phyloP scores from a whole-genome alignment of 2,329 filamentous ascomycete genomes.

The Neophaeococcomyces mojaviensis region DNA sequence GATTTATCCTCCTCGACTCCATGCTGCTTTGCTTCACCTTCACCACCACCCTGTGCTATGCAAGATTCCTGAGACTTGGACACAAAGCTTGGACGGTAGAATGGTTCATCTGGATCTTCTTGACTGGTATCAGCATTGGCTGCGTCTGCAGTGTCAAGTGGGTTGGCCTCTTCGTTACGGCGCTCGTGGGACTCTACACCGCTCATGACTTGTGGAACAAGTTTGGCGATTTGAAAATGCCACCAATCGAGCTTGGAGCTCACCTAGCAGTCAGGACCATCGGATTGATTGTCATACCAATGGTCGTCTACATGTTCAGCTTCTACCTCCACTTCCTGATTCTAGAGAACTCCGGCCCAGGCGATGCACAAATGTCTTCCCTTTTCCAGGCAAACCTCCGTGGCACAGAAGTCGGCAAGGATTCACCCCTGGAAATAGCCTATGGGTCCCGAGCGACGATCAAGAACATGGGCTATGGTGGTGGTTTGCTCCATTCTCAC shows the following conservation, averaged over 20 bases:
- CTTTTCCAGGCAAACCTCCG: conserved; percentile 95
- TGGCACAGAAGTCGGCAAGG: conserved; percentile 87
- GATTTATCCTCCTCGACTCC: conserved; percentile 95
- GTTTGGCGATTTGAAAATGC: conserved; percentile 90
- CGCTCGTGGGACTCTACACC: conserved; percentile 90
- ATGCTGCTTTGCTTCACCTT: conserved; percentile 99
- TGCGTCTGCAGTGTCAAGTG: conserved; percentile 99
- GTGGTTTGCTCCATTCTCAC: conserved; percentile 57
- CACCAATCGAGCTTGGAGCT: conserved; percentile 63
- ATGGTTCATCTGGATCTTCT: conserved; percentile 90
- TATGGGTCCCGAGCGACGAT: conserved; percentile 82
- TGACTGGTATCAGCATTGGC: conserved; percentile 91
- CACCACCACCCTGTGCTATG: conserved; percentile 92
- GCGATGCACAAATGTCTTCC: conserved; percentile 99
- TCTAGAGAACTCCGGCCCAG: conserved; percentile 85
- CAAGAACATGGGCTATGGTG: conserved; percentile 99
- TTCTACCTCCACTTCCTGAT: conserved; percentile 94
- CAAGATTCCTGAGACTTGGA: conserved; percentile 86
- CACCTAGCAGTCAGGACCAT: conserved; percentile 75
- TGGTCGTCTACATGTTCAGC: conserved; percentile 89
- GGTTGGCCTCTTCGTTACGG: conserved; percentile 92
- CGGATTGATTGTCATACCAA: conserved; percentile 79
- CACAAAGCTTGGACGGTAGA: conserved; percentile 78
- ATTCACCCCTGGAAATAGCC: conserved; percentile 88
- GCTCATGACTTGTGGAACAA: conserved; percentile 96